These are phyloP conservation scores for Anthoceros angustus DNA, from an alignment of 225 moss, liverwort and hornwort genomes.

Conservation along the genomic window DNA sequence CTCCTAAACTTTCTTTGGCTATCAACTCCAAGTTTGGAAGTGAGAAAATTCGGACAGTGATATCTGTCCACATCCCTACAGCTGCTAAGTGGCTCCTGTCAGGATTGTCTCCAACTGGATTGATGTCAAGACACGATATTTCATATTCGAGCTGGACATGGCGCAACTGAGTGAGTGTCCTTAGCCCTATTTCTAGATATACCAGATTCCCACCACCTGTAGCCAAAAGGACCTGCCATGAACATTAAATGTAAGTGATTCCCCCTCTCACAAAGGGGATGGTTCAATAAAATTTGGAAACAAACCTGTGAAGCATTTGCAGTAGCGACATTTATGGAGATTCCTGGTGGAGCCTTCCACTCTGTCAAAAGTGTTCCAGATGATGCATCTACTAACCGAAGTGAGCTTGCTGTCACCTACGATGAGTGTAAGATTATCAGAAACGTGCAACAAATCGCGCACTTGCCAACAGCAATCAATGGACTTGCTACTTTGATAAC, in stretches of 20 bases:
- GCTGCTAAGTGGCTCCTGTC: conserved; percentile 83
- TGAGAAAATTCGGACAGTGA: conserved; percentile 86
- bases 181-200: conserved; percentile 77
- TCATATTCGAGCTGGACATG: conserved; percentile 87
- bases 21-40: conserved; percentile 70
- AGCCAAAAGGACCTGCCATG: conserved; percentile 78
- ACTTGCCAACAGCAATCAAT: no score
- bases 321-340: conserved; percentile 89
- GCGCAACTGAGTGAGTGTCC: conserved; percentile 56
- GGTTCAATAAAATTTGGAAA: background rate
- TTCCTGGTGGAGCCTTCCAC: conserved; percentile 84
- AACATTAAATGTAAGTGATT: conserved; percentile 4
- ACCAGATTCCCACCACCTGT: conserved; percentile 98
- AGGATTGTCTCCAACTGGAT: conserved; percentile 83
- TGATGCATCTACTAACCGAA: conserved; percentile 78
- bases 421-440: background rate
- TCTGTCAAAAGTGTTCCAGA: conserved; percentile 69
- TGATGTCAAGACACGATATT: conserved; percentile 88
- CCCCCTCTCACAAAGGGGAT: background rate
- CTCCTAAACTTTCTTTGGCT: conserved; percentile 78
- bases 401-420: conserved; percentile 80
- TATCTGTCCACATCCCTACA: conserved; percentile 99
- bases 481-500: background rate
- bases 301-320: conserved; percentile 89
- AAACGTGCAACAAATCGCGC: background rate